Conservation (phyloP, 208 protist genomes). For the Sergeia podlipaevii region DNA sequence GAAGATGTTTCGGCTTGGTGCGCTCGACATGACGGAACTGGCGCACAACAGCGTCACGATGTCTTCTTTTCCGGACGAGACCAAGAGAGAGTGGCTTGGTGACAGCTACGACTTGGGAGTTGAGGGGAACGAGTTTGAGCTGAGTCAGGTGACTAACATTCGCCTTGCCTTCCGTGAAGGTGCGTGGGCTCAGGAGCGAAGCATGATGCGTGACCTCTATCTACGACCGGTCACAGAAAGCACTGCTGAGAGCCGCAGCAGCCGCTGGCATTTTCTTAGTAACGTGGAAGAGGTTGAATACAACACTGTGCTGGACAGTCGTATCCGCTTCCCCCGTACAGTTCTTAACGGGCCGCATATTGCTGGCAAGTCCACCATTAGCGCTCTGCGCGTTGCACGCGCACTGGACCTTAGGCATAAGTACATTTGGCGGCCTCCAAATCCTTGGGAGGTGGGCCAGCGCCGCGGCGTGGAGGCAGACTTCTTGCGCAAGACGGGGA, state of each 20-base stretch:
- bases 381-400: slow-evolving; percentile 45
- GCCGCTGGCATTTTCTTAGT: slow-evolving; percentile 77
- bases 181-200: slow-evolving; percentile 72
- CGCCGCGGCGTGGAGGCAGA: slow-evolving; percentile 69
- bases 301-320: slow-evolving; percentile 76
- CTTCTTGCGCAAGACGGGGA: slow-evolving; percentile 80
- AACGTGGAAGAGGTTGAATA: slow-evolving; percentile 86
- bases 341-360: slow-evolving; percentile 67
- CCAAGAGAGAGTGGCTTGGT: slow-evolving; percentile 83
- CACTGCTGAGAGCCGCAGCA: slow-evolving; percentile 38
- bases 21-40: slow-evolving; percentile 88
- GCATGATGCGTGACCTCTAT: slow-evolving; percentile 77
- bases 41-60: slow-evolving; percentile 86
- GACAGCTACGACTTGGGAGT: slow-evolving; percentile 54
- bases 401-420: slow-evolving; percentile 70
- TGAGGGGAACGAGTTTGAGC: slow-evolving; percentile 69
- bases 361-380: slow-evolving; percentile 26
- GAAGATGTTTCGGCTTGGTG: slow-evolving; percentile 81
- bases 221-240: slow-evolving; percentile 43
- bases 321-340: slow-evolving; percentile 87
- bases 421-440: slow-evolving; percentile 79
- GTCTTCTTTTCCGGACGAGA: slow-evolving; percentile 67
- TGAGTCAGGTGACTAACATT: slow-evolving; percentile 80
- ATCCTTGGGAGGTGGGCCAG: slow-evolving; percentile 63
- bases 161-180: slow-evolving; percentile 86